These are phyloP conservation scores for Fusarium goolgardi DNA, from an alignment of 2,329 filamentous ascomycete species.

Conservation along the genomic window DNA sequence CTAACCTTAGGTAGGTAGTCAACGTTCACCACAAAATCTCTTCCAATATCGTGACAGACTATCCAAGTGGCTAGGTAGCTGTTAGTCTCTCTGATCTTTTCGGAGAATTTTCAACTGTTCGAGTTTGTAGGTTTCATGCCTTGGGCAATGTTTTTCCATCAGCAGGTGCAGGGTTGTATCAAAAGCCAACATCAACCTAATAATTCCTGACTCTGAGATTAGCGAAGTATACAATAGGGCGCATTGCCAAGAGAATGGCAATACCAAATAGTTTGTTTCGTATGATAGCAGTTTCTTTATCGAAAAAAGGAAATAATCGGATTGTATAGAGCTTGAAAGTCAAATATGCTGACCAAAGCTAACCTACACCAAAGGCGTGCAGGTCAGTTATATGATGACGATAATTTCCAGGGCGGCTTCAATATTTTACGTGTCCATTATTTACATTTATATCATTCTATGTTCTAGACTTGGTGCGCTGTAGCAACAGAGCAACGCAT, in stretches of 20 bases:
- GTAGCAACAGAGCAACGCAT: neutral
- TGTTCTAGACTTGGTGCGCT: neutral
- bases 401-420: too few species aligned
- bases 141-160: neutral
- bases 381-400: neutral
- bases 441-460: neutral
- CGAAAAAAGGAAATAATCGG: neutral
- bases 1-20: neutral
- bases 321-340: neutral
- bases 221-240: neutral
- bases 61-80: too few species aligned
- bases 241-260: neutral
- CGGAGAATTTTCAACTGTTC: neutral
- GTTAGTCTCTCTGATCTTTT: neutral
- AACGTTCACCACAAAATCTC: neutral
- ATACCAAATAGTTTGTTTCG: neutral
- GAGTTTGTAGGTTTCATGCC: neutral
- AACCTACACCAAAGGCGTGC: slow-evolving; percentile 3
- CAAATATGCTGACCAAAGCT: neutral
- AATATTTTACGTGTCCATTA: neutral
- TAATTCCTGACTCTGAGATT: neutral
- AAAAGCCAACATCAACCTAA: neutral
- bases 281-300: too few species aligned
- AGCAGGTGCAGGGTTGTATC: neutral
- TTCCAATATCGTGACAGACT: neutral